These are phyloP conservation scores for Trametes villosa DNA, from an alignment of 768 basidiomycete species.

Conservation along the genomic window DNA sequence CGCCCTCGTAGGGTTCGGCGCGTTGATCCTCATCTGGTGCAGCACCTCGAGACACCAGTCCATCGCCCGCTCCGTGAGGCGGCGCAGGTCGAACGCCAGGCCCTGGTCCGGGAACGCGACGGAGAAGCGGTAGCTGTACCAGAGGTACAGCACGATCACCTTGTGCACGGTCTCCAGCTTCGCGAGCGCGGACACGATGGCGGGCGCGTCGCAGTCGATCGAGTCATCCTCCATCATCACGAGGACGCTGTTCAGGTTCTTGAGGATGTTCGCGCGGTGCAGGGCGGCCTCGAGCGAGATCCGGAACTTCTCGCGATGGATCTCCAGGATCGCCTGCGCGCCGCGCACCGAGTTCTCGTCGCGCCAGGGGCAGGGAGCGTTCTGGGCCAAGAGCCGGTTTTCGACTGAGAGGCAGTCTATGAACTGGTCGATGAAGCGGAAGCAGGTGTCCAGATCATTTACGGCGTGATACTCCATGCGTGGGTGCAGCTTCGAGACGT, in stretches of 20 bases:
- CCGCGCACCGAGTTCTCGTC: conserved; percentile 42
- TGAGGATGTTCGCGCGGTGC: conserved; percentile 42
- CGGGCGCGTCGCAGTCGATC: background rate
- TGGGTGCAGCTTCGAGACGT: conserved; percentile 50
- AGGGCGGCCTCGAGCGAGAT: conserved; percentile 50
- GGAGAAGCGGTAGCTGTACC: conserved; percentile 75
- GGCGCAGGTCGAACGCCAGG: conserved; percentile 57
- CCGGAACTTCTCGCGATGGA: conserved; percentile 44
- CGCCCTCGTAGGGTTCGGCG: background rate
- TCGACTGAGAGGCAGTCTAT: conserved; percentile 43
- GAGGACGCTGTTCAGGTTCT: conserved; percentile 48
- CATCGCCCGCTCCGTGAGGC: conserved; percentile 65
- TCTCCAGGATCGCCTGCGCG: conserved; percentile 44
- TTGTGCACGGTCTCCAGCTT: conserved; percentile 79
- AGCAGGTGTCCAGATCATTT: conserved; percentile 34
- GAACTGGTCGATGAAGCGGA: conserved; percentile 49
- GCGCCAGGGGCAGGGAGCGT: conserved; percentile 60
- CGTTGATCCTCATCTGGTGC: conserved; percentile 14
- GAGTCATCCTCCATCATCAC: conserved; percentile 33
- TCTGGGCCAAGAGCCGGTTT: conserved; percentile 50
- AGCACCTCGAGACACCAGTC: conserved; percentile 56
- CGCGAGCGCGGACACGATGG: conserved; percentile 19
- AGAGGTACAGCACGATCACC: conserved; percentile 76
- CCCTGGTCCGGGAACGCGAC: conserved; percentile 66
- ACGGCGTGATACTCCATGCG: conserved; percentile 45